These are phyloP conservation scores for Platismatia glauca DNA, from an alignment of 495 filamentous ascomycete species.

Conservation along the genomic window DNA sequence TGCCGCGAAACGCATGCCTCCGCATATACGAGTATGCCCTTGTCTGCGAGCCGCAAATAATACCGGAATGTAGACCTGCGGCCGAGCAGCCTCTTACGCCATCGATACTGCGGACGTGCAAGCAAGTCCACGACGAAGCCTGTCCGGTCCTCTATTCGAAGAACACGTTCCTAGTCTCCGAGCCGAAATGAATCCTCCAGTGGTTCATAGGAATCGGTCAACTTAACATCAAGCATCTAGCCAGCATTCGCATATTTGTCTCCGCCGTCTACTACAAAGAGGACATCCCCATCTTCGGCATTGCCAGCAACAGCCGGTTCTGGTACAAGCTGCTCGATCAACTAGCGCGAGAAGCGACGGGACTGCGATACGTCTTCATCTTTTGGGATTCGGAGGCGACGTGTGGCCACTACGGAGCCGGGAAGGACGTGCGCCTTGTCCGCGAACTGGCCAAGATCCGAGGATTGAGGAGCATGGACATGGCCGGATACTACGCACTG, in stretches of 20 bases:
- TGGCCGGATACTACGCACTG: not conserved
- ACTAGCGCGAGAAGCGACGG: not conserved
- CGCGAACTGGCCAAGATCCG: not conserved
- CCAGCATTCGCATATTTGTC: not conserved
- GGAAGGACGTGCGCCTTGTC: not conserved
- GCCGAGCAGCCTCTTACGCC: not conserved
- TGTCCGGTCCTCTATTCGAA: not conserved
- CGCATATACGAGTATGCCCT: not conserved
- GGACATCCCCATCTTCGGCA: not conserved
- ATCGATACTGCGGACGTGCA: not conserved
- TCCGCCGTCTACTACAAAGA: not conserved
- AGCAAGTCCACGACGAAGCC: not conserved
- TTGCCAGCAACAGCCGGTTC: not conserved
- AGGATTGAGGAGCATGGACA: not conserved
- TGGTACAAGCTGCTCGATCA: not conserved
- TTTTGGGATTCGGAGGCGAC: not conserved
- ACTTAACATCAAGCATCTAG: not conserved
- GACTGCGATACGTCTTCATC: not conserved
- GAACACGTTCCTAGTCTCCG: not conserved
- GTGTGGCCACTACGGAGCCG: not conserved
- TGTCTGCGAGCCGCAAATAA: not conserved
- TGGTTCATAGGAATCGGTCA: not conserved
- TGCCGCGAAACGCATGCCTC: not conserved
- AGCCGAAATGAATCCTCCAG: not conserved
- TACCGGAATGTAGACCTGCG: not conserved